phyloP scores from a whole-genome alignment of 2,329 filamentous ascomycete species.

The Bipolaris sorokiniana region DNA sequence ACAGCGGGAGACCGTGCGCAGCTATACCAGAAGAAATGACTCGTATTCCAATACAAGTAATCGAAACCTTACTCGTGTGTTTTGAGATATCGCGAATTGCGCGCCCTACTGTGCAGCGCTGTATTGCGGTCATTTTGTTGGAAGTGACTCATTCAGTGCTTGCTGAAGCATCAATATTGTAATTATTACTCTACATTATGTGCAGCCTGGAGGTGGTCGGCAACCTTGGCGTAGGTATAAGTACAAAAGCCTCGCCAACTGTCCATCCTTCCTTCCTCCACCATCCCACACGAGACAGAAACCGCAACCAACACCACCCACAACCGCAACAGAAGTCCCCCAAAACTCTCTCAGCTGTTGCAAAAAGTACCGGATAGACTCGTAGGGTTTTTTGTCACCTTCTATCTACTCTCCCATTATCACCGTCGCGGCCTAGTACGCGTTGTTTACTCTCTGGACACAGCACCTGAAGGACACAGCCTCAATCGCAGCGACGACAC shows the following conservation, averaged over 20 bases:
- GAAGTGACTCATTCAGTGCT: background rate
- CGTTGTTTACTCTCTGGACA: conserved; percentile 29
- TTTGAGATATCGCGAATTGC: background rate
- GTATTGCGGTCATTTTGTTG: background rate
- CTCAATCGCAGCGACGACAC: background rate
- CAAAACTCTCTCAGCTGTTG: conserved; percentile 5
- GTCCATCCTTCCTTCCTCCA: conserved; percentile 25
- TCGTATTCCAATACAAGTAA: background rate
- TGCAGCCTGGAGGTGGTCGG: background rate
- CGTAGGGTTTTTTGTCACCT: background rate
- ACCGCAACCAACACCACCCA: conserved; percentile 19
- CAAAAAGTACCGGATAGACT: conserved; percentile 3
- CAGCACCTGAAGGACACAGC: background rate
- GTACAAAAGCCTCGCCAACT: background rate
- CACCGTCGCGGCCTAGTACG: conserved; percentile 18
- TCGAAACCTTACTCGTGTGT: conserved; percentile 2
- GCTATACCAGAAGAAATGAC: conserved; percentile 2
- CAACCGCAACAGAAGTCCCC: conserved; percentile 7
- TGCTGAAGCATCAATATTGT: too few species aligned
- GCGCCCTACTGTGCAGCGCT: background rate
- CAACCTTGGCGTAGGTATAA: background rate
- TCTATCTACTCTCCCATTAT: background rate
- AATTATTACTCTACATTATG: too few species aligned
- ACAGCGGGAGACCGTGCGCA: conserved; percentile 15
- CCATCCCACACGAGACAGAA: conserved; percentile 23